These are phyloP conservation scores for Seiridium cupressi DNA, from an alignment of 2,329 filamentous ascomycete species.

Conservation along the genomic window DNA sequence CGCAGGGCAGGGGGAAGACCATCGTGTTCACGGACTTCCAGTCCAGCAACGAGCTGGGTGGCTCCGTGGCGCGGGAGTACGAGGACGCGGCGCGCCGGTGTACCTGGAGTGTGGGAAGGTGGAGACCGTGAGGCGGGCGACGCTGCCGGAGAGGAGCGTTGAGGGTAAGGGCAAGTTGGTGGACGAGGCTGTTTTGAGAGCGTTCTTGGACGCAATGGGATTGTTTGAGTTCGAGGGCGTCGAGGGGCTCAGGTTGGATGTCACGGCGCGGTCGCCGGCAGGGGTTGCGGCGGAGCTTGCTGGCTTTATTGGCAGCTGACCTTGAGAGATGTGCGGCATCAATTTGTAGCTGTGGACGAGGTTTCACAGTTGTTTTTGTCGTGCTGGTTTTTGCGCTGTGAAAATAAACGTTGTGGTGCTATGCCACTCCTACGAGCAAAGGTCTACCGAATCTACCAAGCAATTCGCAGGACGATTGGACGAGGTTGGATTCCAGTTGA, in stretches of 20 bases:
- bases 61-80: neutral
- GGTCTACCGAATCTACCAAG: no score
- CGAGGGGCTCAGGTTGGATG: neutral
- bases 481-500: no score
- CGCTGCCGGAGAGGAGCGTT: neutral
- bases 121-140: neutral
- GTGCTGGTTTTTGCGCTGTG: no score
- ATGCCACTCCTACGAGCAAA: no score
- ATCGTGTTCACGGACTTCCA: neutral
- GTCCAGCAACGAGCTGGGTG: neutral
- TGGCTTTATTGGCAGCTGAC: neutral
- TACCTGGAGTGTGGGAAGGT: neutral
- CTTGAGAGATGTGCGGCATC: neutral
- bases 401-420: no score
- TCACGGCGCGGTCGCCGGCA: neutral
- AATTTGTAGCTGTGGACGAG: no score
- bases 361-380: no score
- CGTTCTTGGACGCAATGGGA: neutral
- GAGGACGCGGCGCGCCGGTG: neutral
- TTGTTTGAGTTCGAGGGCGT: neutral
- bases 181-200: neutral
- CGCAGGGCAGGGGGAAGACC: neutral
- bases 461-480: no score
- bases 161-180: neutral
- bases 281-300: neutral